phyloP scores from a whole-genome alignment of 345 rosid species.

The Gossypium rotundifolium region DNA sequence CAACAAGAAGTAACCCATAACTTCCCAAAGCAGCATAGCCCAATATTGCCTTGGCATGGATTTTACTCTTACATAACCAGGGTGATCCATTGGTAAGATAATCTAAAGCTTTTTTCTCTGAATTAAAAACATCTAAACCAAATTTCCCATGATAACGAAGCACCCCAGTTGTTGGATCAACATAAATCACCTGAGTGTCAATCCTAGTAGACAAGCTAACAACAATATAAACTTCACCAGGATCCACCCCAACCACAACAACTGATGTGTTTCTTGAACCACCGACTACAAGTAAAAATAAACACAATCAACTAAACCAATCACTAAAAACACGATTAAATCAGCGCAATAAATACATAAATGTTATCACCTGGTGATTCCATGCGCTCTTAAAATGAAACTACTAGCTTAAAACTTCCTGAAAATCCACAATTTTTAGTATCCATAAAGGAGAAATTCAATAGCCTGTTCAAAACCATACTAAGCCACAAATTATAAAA shows the following conservation, averaged over 20 bases:
- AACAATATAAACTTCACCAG: conserved; percentile 70
- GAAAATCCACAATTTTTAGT: conserved; percentile 2
- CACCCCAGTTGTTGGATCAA: conserved; percentile 83
- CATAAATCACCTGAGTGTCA: conserved; percentile 73
- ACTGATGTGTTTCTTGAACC: conserved; percentile 63
- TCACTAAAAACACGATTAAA: background rate
- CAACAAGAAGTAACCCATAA: conserved; percentile 74
- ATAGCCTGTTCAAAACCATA: background rate
- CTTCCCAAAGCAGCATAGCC: conserved; percentile 89
- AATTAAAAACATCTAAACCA: conserved; percentile 61
- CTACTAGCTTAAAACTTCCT: background rate
- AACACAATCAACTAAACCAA: background rate
- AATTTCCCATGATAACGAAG: conserved; percentile 61
- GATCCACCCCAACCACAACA: conserved; percentile 57
- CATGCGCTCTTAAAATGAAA: conserved; percentile 9
- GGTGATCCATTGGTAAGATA: conserved; percentile 61
- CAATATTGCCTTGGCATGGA: conserved; percentile 61
- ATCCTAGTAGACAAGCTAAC: conserved; percentile 55
- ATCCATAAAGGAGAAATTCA: background rate
- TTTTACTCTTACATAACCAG: conserved; percentile 40
- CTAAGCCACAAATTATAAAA: background rate
- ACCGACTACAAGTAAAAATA: conserved; percentile 36
- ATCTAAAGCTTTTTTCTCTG: conserved; percentile 76
- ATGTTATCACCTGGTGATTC: conserved; percentile 16
- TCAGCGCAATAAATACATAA: background rate